Percentiles rank a stretch among this genome's conserved stretches.
These are phyloP conservation scores for Calophaca sinica DNA, from an alignment of 306 rosid species.

Conservation along the genomic window DNA sequence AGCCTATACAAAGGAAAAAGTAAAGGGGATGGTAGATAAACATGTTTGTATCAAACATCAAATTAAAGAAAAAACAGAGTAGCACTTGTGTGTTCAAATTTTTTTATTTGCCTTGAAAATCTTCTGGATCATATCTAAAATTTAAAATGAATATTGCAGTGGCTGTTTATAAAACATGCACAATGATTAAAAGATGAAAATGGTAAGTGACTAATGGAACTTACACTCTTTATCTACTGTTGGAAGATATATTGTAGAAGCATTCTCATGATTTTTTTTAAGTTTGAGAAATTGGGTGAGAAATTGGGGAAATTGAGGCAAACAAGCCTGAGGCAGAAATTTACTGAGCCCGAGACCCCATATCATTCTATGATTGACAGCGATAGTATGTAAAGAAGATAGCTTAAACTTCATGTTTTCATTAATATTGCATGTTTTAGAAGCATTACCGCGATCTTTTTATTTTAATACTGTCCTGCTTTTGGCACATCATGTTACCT, in stretches of 20 bases:
- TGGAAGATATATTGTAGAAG: constrained; percentile 11
- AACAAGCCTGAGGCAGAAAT: constrained; percentile 93
- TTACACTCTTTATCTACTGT: neutral
- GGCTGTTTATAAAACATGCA: neutral
- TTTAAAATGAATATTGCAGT: constrained; percentile 15
- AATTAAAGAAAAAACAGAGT: neutral
- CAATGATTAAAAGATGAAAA: constrained; percentile 22
- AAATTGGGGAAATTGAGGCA: constrained; percentile 78
- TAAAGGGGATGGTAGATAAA: constrained; percentile 11
- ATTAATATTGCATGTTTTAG: too few species aligned
- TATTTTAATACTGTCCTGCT: constrained; percentile 8
- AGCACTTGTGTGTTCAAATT: neutral
- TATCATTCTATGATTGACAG: constrained; percentile 87
- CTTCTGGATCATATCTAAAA: constrained; percentile 8
- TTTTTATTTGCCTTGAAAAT: neutral
- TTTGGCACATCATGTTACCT: neutral
- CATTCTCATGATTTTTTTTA: constrained; percentile 24
- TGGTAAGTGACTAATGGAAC: constrained; percentile 22
- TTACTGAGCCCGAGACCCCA: constrained; percentile 91
- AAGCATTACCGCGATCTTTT: neutral
- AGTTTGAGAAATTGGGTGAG: constrained; percentile 49
- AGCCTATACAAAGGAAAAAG: constrained; percentile 6
- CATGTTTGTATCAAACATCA: constrained; percentile 19
- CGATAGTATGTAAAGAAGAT: constrained; percentile 57
- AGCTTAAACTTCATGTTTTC: too few species aligned